Evolutionary conservation across 495 filamentous ascomycete species (phyloP).

Genomic region (Penicillium dipodomyicola): DNA sequence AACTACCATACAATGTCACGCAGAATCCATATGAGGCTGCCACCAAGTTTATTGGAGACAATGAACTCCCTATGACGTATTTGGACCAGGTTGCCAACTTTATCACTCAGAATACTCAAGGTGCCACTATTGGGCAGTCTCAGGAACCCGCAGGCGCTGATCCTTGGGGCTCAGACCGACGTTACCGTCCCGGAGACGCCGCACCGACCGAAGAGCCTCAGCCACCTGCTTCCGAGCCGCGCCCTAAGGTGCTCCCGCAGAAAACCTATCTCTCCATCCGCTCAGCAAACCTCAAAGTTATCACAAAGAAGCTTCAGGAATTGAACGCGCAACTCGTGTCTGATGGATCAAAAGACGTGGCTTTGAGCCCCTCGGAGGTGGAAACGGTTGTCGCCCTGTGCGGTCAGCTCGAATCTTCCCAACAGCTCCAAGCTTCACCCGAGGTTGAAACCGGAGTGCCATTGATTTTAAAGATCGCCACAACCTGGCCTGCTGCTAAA

Average conservation of each 20-base stretch:
- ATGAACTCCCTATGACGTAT: conserved; percentile 86
- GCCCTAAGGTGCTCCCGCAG: conserved; percentile 71
- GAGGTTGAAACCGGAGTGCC: conserved; percentile 49
- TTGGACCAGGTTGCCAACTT: conserved; percentile 93
- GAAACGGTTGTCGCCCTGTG: conserved; percentile 54
- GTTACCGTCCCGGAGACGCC: conserved; percentile 72
- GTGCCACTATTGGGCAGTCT: conserved; percentile 69
- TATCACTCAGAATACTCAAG: conserved; percentile 85
- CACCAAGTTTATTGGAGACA: conserved; percentile 85
- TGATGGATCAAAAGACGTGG: conserved; percentile 67
- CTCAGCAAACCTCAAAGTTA: conserved; percentile 57
- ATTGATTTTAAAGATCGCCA: conserved; percentile 63
- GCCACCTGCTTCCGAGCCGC: conserved; percentile 38
- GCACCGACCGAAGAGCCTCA: conserved; percentile 30
- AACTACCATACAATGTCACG: conserved; percentile 87
- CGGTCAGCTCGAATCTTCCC: conserved; percentile 54
- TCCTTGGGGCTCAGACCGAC: conserved; percentile 72
- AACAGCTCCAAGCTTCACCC: conserved; percentile 33
- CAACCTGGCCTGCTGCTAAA: conserved; percentile 71
- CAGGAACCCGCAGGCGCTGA: conserved; percentile 54
- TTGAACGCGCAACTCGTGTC: conserved; percentile 65
- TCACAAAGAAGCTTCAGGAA: conserved; percentile 71
- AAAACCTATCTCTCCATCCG: conserved; percentile 76
- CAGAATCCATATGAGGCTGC: conserved; percentile 94
- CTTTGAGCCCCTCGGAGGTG: conserved; percentile 69